Evolutionary conservation across 495 filamentous ascomycete species (phyloP).

Genomic region (Barbatosphaeria neglecta): DNA sequence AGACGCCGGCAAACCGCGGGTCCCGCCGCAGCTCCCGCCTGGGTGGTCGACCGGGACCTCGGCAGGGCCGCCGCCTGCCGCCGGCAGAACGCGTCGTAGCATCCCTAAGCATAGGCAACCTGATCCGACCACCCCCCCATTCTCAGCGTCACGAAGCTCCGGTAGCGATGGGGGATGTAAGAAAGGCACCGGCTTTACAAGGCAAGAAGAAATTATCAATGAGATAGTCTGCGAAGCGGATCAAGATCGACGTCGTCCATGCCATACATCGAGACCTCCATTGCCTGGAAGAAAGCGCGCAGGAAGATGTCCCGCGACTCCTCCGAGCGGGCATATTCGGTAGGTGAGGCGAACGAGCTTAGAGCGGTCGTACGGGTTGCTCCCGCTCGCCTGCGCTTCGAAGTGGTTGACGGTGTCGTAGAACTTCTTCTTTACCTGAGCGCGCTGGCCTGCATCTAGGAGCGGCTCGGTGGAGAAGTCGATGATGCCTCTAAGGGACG

Average conservation of each 20-base stretch:
- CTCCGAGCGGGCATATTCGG: slow-evolving; percentile 14
- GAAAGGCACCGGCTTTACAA: slow-evolving; percentile 4
- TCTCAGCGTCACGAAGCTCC: neutral
- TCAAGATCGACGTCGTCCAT: slow-evolving; percentile 10
- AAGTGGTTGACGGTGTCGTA: slow-evolving; percentile 11
- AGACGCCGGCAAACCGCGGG: neutral
- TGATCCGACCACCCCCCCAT: neutral
- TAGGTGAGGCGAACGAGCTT: slow-evolving; percentile 15
- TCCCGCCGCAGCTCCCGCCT: neutral
- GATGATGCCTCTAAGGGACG: slow-evolving; percentile 12
- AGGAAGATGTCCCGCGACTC: slow-evolving; percentile 13
- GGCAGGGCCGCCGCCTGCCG: neutral
- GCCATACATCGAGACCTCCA: slow-evolving; percentile 9
- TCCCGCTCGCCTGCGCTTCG: neutral
- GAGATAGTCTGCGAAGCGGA: slow-evolving; percentile 15
- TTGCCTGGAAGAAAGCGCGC: slow-evolving; percentile 11
- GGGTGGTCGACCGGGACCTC: neutral
- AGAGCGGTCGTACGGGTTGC: slow-evolving; percentile 10
- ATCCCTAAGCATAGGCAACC: neutral
- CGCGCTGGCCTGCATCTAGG: slow-evolving; percentile 7
- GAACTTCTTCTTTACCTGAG: slow-evolving; percentile 8
- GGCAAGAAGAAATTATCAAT: slow-evolving; percentile 17
- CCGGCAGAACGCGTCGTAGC: neutral
- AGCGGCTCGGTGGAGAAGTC: slow-evolving; percentile 8
- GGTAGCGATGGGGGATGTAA: neutral